Conservation (phyloP, 2,329 filamentous ascomycete species). For the Cyphellophora attinorum region DNA sequence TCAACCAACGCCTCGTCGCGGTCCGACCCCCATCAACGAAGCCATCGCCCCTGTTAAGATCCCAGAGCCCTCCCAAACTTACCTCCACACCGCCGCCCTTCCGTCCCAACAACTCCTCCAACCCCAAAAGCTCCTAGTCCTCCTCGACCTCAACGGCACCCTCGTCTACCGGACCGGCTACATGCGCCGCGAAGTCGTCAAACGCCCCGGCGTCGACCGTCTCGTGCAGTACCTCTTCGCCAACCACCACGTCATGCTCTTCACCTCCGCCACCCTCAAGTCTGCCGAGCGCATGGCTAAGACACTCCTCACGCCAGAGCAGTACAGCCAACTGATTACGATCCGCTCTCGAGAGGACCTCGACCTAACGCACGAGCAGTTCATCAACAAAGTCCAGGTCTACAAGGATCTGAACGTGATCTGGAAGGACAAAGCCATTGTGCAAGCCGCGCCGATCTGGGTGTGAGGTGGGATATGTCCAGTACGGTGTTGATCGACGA, state of each 20-base stretch:
- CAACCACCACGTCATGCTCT: conserved; percentile 73
- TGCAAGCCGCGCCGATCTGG: conserved; percentile 29
- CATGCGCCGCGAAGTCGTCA: conserved; percentile 36
- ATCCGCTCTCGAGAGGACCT: conserved; percentile 74
- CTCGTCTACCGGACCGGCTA: conserved; percentile 58
- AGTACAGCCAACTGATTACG: conserved; percentile 51
- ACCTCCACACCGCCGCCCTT: conserved; percentile 47
- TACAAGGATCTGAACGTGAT: conserved; percentile 75
- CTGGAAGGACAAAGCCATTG: conserved; percentile 49
- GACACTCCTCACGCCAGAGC: conserved; percentile 42
- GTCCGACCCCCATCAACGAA: conserved; percentile 49
- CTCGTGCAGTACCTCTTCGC: conserved; percentile 69
- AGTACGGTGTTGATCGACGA: conserved; percentile 92
- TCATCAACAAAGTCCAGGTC: conserved; percentile 63
- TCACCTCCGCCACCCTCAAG: conserved; percentile 70
- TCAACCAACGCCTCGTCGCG: conserved; percentile 10
- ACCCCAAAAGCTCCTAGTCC: conserved; percentile 61
- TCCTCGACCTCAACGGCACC: conserved; percentile 91
- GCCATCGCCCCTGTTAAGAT: conserved; percentile 51
- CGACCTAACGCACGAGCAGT: conserved; percentile 55
- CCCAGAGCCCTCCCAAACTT: conserved; percentile 51
- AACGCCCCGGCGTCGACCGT: conserved; percentile 54
- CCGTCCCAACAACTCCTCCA: conserved; percentile 31
- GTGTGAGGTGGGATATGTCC: conserved; percentile 57
- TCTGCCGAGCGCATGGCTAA: conserved; percentile 64